Percentiles rank a stretch among this genome's conserved stretches.
Evolutionary conservation across 768 basidiomycete genomes (phyloP).

Genomic region (Kwoniella sp.): DNA sequence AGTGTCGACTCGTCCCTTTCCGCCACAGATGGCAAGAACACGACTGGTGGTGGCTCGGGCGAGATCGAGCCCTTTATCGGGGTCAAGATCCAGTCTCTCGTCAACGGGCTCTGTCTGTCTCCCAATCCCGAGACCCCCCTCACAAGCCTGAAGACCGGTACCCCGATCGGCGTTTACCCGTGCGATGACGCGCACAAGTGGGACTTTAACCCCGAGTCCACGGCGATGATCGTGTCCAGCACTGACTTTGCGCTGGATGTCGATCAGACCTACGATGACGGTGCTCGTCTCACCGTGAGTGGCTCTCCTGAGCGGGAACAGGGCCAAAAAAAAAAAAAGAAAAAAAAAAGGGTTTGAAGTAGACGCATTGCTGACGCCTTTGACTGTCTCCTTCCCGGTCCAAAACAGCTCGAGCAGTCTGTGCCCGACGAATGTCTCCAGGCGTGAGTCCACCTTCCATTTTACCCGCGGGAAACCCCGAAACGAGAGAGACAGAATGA

Average conservation of each 20-base stretch:
- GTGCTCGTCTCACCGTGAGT: not conserved
- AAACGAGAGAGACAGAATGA: not conserved
- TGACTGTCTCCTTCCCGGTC: too few relatives aligned
- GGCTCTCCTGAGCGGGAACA: not conserved
- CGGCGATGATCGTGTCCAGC: not conserved
- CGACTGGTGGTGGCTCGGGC: not conserved
- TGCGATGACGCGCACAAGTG: constrained; percentile 5
- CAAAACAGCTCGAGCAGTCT: constrained; percentile 4
- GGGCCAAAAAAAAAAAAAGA: too few relatives aligned
- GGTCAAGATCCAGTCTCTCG: constrained; percentile 3
- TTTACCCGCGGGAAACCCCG: too few relatives aligned
- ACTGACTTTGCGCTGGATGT: constrained; percentile 10
- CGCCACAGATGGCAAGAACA: not conserved
- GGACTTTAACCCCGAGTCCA: not conserved
- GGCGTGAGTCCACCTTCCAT: not conserved
- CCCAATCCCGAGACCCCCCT: not conserved
- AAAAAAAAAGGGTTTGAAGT: too few relatives aligned
- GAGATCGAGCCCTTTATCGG: not conserved
- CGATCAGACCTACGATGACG: not conserved
- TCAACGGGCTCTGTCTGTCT: constrained; percentile 1
- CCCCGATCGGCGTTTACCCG: constrained; percentile 6
- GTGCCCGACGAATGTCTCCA: not conserved
- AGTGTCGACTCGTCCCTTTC: not conserved
- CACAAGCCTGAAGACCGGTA: not conserved
- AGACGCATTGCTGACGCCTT: not conserved